Base-by-base conservation (phyloP, 164 flowering plant species). In the Magnolia kwangsiensis region DNA sequence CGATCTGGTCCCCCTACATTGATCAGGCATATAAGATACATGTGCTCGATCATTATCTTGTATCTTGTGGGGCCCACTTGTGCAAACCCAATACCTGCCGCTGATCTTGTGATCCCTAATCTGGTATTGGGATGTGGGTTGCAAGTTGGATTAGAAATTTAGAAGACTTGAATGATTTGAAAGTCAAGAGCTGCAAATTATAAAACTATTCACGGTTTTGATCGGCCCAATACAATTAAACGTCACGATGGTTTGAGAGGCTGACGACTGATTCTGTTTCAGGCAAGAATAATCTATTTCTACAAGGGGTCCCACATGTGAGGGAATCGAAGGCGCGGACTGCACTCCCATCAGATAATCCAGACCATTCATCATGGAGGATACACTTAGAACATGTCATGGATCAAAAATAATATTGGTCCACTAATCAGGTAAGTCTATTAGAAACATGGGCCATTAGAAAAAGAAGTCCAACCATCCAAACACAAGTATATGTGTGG, bases 241-340 rank as follows among this genome's bases (percentile, higher is more conserved):
- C 84, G 82, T 82, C 84, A 82, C 67, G 7, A 45, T 63, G 69
- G 11, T 27, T 76, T 8, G 63, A 61, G 75, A n/a, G 66, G 76
- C 80, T 82, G 84, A 82, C 81, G 84, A 71, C 9, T 71, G 65
- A 74, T 45, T 13, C 37, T 64, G 9, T 2, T 16, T 55, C 18
- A 55, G 61, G 18, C 19, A 0, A 67, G 11, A 9, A 2, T 16
- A 23, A 67, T 13, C 10, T 10, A 8, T 37, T 19, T 37, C 23
- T 19, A 37, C 4, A 14, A 19, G 6, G 29, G 51, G 20, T n/a
- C 55, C 29, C 29, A 69, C 19, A 23, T 8, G 5, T 5, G 51
- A 8, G 45, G 24, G 27, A 18, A 8, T 11, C 4, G 63, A 18
- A 37, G 45, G 8, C 67, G 4, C 21, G 24, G n/a, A 20, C 19